Evolutionary conservation across 768 basidiomycete genomes (phyloP).

Genomic region (Leccinum truebloodii): DNA sequence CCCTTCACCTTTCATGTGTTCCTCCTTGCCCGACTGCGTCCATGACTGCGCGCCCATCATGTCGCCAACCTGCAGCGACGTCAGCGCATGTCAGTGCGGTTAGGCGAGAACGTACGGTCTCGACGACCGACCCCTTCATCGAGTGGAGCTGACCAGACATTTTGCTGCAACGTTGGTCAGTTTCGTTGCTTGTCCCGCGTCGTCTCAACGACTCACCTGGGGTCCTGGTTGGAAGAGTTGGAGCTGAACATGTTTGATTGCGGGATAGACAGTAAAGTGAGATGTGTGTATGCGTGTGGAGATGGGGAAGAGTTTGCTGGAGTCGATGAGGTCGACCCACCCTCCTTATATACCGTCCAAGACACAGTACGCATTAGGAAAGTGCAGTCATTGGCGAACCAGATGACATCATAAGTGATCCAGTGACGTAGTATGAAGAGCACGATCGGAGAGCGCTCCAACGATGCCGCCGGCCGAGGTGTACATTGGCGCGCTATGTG

Average conservation of each 20-base stretch:
- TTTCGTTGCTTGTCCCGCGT: too few species aligned
- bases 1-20: conserved; percentile 49
- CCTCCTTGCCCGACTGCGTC: conserved; percentile 48
- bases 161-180: conserved; percentile 30
- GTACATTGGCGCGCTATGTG: too few species aligned
- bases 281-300: neutral
- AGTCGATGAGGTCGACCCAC: neutral
- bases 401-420: conserved; percentile 33
- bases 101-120: conserved; percentile 26
- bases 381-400: conserved; percentile 13
- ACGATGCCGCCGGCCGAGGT: neutral
- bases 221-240: conserved; percentile 24
- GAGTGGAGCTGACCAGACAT: conserved; percentile 38
- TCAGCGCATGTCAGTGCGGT: neutral
- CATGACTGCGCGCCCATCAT: conserved; percentile 43
- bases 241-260: neutral
- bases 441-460: neutral
- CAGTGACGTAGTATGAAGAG: conserved; percentile 23
- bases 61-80: conserved; percentile 39
- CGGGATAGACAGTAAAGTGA: neutral
- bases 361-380: conserved; percentile 32
- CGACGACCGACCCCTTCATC: conserved; percentile 37
- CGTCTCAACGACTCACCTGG: conserved; percentile 25
- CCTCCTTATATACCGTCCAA: conserved; percentile 29
- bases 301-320: conserved; percentile 6